Percentiles rank a stretch among this genome's conserved stretches.
These are phyloP conservation scores for Leptographium galeiforme DNA, from an alignment of 2,329 filamentous ascomycete species.

Conservation along the genomic window DNA sequence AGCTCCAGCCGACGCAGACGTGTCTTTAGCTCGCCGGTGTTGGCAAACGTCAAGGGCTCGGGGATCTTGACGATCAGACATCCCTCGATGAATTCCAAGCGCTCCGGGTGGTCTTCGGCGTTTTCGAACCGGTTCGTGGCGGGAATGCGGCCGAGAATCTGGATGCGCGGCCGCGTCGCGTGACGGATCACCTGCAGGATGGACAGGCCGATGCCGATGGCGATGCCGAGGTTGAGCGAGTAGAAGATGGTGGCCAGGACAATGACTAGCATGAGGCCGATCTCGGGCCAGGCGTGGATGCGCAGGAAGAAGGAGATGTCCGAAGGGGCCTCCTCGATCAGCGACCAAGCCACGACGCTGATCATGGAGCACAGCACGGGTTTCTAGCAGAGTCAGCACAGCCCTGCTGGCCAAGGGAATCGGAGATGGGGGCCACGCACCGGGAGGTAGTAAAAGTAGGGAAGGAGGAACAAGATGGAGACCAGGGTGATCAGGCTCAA, in stretches of 20 bases:
- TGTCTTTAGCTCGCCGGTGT: conserved; percentile 82
- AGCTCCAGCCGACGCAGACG: conserved; percentile 72
- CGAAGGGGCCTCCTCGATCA: conserved; percentile 89
- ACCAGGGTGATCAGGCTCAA: conserved; percentile 71
- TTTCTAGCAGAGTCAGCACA: conserved; percentile 45
- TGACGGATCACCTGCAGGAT: conserved; percentile 82
- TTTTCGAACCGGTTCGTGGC: conserved; percentile 78
- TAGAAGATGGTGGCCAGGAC: conserved; percentile 90
- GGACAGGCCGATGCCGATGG: conserved; percentile 82
- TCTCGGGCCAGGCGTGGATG: conserved; percentile 75
- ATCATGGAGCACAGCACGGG: conserved; percentile 89
- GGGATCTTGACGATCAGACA: conserved; percentile 96
- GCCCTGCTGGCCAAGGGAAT: not conserved
- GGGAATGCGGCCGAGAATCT: conserved; percentile 82
- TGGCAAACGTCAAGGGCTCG: conserved; percentile 91
- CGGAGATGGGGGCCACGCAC: conserved; percentile 35
- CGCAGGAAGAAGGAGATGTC: conserved; percentile 81
- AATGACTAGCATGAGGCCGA: conserved; percentile 79
- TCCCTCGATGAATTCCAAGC: conserved; percentile 79
- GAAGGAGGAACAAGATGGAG: conserved; percentile 68
- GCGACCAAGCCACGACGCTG: conserved; percentile 82
- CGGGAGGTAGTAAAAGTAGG: conserved; percentile 92
- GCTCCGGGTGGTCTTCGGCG: conserved; percentile 58
- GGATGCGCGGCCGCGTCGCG: conserved; percentile 82
- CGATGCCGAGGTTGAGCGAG: conserved; percentile 85